phyloP scores from a whole-genome alignment of 2,329 filamentous ascomycete genomes.

The Colletotrichum agaves region DNA sequence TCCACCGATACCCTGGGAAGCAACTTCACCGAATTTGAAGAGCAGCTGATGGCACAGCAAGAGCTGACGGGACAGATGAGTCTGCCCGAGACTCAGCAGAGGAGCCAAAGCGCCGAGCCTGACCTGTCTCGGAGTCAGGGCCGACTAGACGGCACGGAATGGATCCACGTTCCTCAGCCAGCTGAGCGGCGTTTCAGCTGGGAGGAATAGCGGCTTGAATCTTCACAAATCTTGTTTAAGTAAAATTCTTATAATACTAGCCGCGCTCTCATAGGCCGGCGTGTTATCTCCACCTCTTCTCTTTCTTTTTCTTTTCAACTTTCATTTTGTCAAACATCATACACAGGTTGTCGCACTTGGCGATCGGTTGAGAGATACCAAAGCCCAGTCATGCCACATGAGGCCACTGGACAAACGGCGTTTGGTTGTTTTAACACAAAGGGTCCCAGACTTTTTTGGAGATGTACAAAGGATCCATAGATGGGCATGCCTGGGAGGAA shows the following conservation, averaged over 20 bases:
- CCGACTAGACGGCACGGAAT: slow-evolving; percentile 58
- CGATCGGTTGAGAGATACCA: slow-evolving; percentile 26
- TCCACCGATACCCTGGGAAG: slow-evolving; percentile 63
- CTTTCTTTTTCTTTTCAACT: slow-evolving; percentile 12
- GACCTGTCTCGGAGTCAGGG: slow-evolving; percentile 46
- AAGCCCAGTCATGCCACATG: not conserved
- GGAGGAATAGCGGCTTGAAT: slow-evolving; percentile 51
- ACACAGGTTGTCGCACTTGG: slow-evolving; percentile 6
- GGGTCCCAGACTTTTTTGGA: not conserved
- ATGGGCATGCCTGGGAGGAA: not conserved
- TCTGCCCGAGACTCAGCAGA: slow-evolving; percentile 25
- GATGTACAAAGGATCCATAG: not conserved
- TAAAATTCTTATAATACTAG: slow-evolving; percentile 18
- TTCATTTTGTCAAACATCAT: slow-evolving; percentile 9
- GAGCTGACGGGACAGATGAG: slow-evolving; percentile 44
- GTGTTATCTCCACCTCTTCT: slow-evolving; percentile 14
- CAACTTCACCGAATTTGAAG: slow-evolving; percentile 67
- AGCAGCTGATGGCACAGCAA: slow-evolving; percentile 46
- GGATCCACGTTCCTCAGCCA: slow-evolving; percentile 63
- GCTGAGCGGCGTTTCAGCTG: slow-evolving; percentile 63
- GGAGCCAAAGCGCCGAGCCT: slow-evolving; percentile 40
- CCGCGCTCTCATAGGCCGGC: not conserved
- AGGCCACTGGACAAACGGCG: slow-evolving; percentile 3
- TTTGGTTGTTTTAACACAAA: not conserved
- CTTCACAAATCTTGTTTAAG: slow-evolving; percentile 7